These are phyloP conservation scores for Colletotrichum filicis DNA, from an alignment of 2,329 filamentous ascomycete species.

Conservation along the genomic window DNA sequence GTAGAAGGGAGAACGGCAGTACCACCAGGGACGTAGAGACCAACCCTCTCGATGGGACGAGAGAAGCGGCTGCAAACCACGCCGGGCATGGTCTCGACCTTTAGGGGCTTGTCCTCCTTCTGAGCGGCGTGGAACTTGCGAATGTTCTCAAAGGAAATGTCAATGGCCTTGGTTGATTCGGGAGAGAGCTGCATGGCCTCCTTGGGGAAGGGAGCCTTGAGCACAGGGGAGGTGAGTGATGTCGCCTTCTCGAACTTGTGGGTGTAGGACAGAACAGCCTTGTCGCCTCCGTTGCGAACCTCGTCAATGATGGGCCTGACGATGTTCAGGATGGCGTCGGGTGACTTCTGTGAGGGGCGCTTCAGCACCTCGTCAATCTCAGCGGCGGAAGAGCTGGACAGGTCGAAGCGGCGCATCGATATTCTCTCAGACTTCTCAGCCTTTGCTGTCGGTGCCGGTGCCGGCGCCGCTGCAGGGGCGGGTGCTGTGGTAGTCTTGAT, in stretches of 20 bases:
- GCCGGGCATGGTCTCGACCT: constrained; percentile 97
- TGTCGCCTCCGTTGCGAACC: constrained; percentile 85
- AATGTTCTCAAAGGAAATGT: constrained; percentile 94
- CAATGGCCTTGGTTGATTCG: constrained; percentile 92
- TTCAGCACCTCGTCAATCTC: constrained; percentile 81
- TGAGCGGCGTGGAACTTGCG: constrained; percentile 93
- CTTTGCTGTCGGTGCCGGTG: constrained; percentile 49
- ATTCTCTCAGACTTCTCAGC: constrained; percentile 67
- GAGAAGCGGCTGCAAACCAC: constrained; percentile 94
- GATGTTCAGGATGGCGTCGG: constrained; percentile 92
- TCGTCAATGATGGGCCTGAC: constrained; percentile 92
- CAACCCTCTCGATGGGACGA: constrained; percentile 93
- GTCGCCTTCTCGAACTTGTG: constrained; percentile 99
- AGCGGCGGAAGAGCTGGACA: constrained; percentile 69
- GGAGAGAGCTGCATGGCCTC: constrained; percentile 81
- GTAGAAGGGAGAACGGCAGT: constrained; percentile 98
- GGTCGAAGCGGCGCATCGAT: constrained; percentile 83
- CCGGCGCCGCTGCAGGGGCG: constrained; percentile 38
- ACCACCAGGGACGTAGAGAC: constrained; percentile 93
- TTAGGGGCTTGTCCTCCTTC: constrained; percentile 81
- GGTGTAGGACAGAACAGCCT: constrained; percentile 89
- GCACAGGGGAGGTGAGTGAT: constrained; percentile 86
- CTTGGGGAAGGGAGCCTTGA: constrained; percentile 88
- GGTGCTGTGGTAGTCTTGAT: constrained; percentile 57
- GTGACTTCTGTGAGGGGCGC: constrained; percentile 92